Base-by-base conservation (phyloP, 148 eudicot genomes). In the Amaranthus palmeri region DNA sequence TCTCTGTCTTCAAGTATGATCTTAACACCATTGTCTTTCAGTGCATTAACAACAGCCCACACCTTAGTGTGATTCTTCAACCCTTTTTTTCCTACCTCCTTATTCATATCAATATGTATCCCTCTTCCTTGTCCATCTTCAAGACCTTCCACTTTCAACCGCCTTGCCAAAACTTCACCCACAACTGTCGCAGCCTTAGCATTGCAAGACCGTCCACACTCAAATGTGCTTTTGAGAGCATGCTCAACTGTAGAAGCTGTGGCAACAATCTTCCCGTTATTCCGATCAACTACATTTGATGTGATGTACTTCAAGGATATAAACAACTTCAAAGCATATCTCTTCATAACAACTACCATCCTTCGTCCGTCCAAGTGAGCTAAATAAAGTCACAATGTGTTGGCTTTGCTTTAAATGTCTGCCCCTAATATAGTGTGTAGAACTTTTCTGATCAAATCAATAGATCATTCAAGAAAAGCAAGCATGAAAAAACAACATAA, bases 141-240 rank as follows among this genome's bases (percentile, higher is more conserved):
- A 15, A 88, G 85, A 54, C 92, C 89, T 71, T 86, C 96, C 44
- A 90, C 96, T 69, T 82, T 86, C 41, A 88, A 86, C 48, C 90
- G 69, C 90, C 86, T 88, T 5, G 93, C 93, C 75, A 88, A 61
- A 63, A 86, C 90, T 68, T 87, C 96, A n/a, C 96, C 96, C 36
- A 90, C 88, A 42, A 86, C 74, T 12, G 83, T 78, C 1, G 90
- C 96, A 4, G 92, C 96, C 79, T 88, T 90, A 4, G 92, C 88
- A 74, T 86, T 90, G 82, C 90, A 86, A 68, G 87, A 70, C 25
- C 92, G 82, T 41, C 96, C 88, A 62, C 90, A 88, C 70, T 90
- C 92, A 14, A 88, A 69, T 2, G 86, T 66, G 62, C 48, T 78
- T 75, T 90, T 87, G 15, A 90, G 72, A 61, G 88, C 72, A 70